phyloP scores from a whole-genome alignment of 129 eudicot genomes.

The Sambucus nigra region DNA sequence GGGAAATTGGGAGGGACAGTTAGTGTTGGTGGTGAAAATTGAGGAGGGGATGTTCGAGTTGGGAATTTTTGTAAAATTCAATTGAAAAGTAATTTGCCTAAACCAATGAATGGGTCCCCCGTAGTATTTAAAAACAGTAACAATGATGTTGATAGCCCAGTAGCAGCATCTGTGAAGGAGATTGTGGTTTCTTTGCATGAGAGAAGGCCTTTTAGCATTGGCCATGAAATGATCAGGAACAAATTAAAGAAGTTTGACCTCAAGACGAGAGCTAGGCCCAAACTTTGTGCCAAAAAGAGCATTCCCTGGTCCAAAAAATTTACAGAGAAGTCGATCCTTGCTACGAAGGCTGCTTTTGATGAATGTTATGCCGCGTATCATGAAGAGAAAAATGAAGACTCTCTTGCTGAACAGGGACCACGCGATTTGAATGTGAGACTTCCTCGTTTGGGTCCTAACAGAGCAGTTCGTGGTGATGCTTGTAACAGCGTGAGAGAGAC shows the following conservation, averaged over 20 bases:
- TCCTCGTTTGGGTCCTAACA: conserved; percentile 51
- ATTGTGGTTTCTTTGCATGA: too few relatives aligned
- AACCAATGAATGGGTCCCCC: conserved; percentile 9
- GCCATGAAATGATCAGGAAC: conserved; percentile 12
- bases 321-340: conserved; percentile 1
- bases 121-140: conserved; percentile 7
- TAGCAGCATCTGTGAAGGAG: conserved; percentile 13
- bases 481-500: conserved; percentile 62
- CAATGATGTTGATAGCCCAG: conserved; percentile 6
- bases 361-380: conserved; percentile 10
- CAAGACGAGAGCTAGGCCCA: conserved; percentile 20
- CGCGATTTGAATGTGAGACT: conserved; percentile 17
- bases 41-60: conserved; percentile 4
- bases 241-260: conserved; percentile 13
- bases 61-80: conserved; percentile 8
- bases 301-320: conserved; percentile 16
- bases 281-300: conserved; percentile 12
- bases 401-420: neutral
- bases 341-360: conserved; percentile 11
- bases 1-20: neutral
- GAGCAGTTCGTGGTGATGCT: conserved; percentile 36
- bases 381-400: conserved; percentile 19
- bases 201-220: too few relatives aligned
- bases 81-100: neutral
- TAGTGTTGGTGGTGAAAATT: conserved; percentile 13